Percentiles rank a stretch among this genome's conserved stretches.
phyloP scores from a whole-genome alignment of 139 green algal genomes.

The Closterium sp. region DNA sequence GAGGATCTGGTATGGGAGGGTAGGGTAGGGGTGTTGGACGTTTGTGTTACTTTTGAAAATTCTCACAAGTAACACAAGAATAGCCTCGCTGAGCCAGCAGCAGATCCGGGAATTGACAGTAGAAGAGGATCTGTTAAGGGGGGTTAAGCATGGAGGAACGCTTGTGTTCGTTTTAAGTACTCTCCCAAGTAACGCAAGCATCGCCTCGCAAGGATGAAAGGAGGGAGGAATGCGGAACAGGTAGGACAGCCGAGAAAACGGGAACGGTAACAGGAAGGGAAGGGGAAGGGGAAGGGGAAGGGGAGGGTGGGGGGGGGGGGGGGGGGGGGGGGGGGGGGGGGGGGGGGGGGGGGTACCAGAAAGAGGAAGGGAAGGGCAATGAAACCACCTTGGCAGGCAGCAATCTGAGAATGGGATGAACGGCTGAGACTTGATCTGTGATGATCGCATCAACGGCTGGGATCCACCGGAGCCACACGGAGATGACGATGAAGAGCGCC shows the following conservation, averaged over 20 bases:
- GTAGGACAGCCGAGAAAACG: too few species aligned
- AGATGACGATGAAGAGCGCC: neutral
- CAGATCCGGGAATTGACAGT: conserved; percentile 97
- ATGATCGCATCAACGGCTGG: neutral
- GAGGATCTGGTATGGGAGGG: conserved; percentile 61
- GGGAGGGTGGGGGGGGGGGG: too few species aligned
- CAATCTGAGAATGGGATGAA: neutral
- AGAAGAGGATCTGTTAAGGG: conserved; percentile 79
- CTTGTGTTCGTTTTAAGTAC: neutral
- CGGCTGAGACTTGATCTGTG: neutral
- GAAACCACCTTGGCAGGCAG: conserved; percentile 61
- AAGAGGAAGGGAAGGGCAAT: conserved; percentile 58
- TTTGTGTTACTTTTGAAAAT: too few species aligned
- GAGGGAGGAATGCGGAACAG: too few species aligned
- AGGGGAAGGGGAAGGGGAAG: too few species aligned
- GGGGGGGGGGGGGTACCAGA: too few species aligned
- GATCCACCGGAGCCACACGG: neutral
- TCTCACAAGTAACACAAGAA: too few species aligned
- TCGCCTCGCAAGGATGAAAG: neutral
- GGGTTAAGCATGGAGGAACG: neutral
- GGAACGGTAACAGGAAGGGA: too few species aligned
- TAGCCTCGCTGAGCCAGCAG: conserved; percentile 68
- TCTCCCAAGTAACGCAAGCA: too few species aligned
- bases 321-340: too few species aligned
- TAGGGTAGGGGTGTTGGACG: neutral